Conservation (phyloP, 805 yeast genomes). For the Blastobotrys parvus region DNA sequence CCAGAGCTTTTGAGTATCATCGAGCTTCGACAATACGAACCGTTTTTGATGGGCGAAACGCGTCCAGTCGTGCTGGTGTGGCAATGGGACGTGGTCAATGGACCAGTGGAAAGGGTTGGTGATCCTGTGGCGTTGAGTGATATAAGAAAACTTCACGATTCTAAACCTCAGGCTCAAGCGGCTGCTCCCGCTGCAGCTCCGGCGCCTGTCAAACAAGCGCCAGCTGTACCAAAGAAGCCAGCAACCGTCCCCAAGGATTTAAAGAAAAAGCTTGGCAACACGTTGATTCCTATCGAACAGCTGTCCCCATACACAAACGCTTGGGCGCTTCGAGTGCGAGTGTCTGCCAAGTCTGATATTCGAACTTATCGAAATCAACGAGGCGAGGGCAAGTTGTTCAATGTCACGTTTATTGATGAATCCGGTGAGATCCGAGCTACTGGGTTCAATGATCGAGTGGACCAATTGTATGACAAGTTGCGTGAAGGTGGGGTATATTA, state of each 20-base stretch:
- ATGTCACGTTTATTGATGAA: conserved; percentile 82
- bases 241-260: neutral
- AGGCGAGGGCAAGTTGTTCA: conserved; percentile 87
- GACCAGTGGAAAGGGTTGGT: conserved; percentile 7
- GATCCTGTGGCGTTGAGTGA: conserved; percentile 5
- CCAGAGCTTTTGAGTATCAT: conserved; percentile 3
- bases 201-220: conserved; percentile 2
- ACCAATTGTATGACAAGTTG: conserved; percentile 60
- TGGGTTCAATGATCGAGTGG: conserved; percentile 84
- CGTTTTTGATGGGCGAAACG: neutral
- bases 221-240: neutral
- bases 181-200: conserved; percentile 2
- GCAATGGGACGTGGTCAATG: neutral
- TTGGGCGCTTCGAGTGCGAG: conserved; percentile 93
- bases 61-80: conserved; percentile 3
- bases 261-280: conserved; percentile 17
- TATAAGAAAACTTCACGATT: neutral
- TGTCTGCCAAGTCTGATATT: conserved; percentile 77
- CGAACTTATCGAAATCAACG: conserved; percentile 79
- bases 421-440: conserved; percentile 95
- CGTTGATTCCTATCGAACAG: conserved; percentile 69
- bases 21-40: conserved; percentile 4
- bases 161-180: neutral
- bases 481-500: conserved; percentile 88
- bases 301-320: conserved; percentile 83